Conservation (phyloP, 176 grass and related monocot species). For the Avena atlantica region DNA sequence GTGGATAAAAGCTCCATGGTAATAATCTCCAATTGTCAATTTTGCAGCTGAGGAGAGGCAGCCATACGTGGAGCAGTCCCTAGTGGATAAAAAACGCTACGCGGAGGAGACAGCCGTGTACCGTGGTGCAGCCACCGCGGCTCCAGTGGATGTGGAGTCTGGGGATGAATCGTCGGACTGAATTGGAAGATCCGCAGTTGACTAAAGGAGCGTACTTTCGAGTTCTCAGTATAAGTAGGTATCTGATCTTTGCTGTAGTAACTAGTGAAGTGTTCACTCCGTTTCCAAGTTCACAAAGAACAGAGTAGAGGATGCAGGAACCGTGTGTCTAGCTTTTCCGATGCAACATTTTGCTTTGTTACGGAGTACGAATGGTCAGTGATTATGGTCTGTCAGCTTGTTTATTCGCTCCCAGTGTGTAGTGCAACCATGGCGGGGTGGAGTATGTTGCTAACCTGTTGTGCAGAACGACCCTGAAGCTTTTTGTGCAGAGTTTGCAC, state of each 20-base stretch:
- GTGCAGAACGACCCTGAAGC: neutral
- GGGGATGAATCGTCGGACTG: conserved; percentile 53
- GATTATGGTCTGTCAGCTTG: neutral
- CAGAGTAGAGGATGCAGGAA: neutral
- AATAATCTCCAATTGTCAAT: conserved; percentile 25
- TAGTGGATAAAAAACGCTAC: conserved; percentile 71
- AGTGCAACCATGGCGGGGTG: neutral
- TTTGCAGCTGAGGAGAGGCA: conserved; percentile 72
- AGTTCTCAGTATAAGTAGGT: conserved; percentile 10
- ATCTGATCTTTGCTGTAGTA: conserved; percentile 8
- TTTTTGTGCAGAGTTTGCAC: neutral
- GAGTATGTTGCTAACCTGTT: neutral
- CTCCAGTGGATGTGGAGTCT: conserved; percentile 43
- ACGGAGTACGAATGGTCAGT: neutral
- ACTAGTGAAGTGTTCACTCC: neutral
- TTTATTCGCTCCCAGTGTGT: neutral
- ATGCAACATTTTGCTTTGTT: neutral
- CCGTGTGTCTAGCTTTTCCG: neutral
- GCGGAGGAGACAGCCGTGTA: conserved; percentile 65
- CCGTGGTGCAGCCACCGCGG: conserved; percentile 43
- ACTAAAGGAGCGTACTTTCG: neutral
- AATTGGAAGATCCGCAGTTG: neutral
- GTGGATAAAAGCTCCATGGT: neutral
- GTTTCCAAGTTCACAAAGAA: neutral
- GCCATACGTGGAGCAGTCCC: conserved; percentile 61